phyloP scores from a whole-genome alignment of 257 asterid species.

The Penstemon eatonii region DNA sequence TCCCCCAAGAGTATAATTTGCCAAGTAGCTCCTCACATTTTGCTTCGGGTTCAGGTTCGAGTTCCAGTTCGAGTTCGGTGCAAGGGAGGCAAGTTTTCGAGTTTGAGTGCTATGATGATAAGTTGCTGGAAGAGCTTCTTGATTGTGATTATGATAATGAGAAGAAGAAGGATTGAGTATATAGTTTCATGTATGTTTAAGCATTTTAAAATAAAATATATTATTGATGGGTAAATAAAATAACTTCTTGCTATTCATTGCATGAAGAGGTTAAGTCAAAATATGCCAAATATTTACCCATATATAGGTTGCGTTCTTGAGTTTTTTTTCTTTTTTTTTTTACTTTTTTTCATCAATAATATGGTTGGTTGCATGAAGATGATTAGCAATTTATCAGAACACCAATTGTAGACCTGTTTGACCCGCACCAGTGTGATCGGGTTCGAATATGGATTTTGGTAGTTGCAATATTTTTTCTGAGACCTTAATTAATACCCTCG shows the following conservation, averaged over 20 bases:
- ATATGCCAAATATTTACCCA: no score
- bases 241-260: no score
- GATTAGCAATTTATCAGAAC: no score
- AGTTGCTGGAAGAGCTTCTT: slow-evolving; percentile 70
- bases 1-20: slow-evolving; percentile 64
- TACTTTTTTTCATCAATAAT: no score
- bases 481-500: slow-evolving; percentile 67
- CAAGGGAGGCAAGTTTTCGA: slow-evolving; percentile 46
- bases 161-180: slow-evolving; percentile 27
- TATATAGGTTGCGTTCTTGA: no score
- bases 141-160: slow-evolving; percentile 36
- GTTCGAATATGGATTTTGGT: slow-evolving; percentile 68
- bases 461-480: slow-evolving; percentile 45
- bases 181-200: no score
- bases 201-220: no score
- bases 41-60: slow-evolving; percentile 26
- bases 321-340: no score
- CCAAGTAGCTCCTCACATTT: slow-evolving; percentile 68
- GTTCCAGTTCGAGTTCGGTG: slow-evolving; percentile 24
- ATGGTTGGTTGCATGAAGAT: no score
- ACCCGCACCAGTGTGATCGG: slow-evolving; percentile 92
- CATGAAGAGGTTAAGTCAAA: no score
- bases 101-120: slow-evolving; percentile 63
- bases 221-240: no score
- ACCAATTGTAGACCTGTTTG: no score